phyloP scores from a whole-genome alignment of 768 basidiomycete genomes.

The Pleurotus salmoneostramineus region DNA sequence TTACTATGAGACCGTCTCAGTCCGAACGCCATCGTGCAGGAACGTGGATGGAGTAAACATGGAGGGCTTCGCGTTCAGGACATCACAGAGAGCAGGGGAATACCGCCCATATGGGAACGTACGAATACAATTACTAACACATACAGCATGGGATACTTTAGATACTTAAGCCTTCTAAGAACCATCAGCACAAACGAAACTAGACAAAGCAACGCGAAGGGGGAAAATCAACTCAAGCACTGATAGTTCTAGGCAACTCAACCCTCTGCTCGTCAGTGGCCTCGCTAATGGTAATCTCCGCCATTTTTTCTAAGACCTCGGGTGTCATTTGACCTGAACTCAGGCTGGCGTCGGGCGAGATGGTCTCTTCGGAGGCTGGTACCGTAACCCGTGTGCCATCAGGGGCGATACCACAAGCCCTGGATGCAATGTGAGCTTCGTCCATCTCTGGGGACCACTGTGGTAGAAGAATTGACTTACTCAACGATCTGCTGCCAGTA shows the following conservation, averaged over 20 bases:
- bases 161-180: no score
- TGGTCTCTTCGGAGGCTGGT: background rate
- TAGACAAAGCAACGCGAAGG: no score
- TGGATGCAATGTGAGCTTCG: constrained; percentile 14
- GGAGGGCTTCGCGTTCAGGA: no score
- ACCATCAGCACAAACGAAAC: no score
- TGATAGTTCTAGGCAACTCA: background rate
- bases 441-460: background rate
- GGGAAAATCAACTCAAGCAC: background rate
- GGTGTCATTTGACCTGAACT: constrained; percentile 3
- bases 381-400: constrained; percentile 46
- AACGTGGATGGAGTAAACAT: no score
- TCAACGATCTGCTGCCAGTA: constrained; percentile 80
- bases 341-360: background rate
- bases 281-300: background rate
- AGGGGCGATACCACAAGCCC: constrained; percentile 51
- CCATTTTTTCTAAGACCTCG: constrained; percentile 1
- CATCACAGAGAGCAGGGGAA: no score
- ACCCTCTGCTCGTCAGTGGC: background rate
- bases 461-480: constrained; percentile 32
- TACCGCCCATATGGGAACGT: no score
- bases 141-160: no score
- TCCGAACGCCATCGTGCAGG: no score
- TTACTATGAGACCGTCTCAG: no score
- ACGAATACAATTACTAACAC: no score